Base-by-base conservation (phyloP, 108 stramenopile species). In the Stephanodiscus triporus region DNA sequence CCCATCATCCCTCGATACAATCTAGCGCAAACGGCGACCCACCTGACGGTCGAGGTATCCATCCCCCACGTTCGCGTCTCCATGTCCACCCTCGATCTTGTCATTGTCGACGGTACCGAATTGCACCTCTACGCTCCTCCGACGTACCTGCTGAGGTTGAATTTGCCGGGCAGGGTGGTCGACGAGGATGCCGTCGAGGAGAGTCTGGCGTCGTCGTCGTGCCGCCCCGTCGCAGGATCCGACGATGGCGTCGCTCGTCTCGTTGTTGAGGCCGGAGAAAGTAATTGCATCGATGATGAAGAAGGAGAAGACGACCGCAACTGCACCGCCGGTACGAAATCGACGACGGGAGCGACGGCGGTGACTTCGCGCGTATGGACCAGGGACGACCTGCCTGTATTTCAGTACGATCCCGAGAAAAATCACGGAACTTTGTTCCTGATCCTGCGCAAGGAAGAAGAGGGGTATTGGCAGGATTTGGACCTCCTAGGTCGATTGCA, bases 51-150 rank as follows among this genome's bases (percentile, higher is more conserved):
- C 22, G 65, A 80, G 45, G 78, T 92, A 13, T 77, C 61, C 54
- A 88, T 94, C 27, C 89, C 91, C n/a, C 86, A 89, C 59, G 85
- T 94, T 20, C 86, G 93, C 27, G 84, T 94, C 19, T 84, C 88
- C 2, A 57, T 66, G 22, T 81, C 86, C n/a, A 78, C 86, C 10
- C 73, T 86, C 24, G 84, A 87, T 32, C 73, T 88, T 0, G 78
- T 77, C 23, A 45, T 91, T 20, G 43, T 86, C 40, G 89, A 87
- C 26, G 84, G 87, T 16, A 82, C 56, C 51, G 80, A 76, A 51
- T 77, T 91, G 1, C 89, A 91, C 64, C 84, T 91, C 47, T 73
- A 85, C 34, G 80, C 84, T 10, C 77, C 87, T 9, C 94, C 94
- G 26, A 75, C 80, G 6, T 95, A 95, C 56, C 62, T 91, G 27